Conservation (phyloP, 768 basidiomycete genomes). For the Rhizopogon rudus region DNA sequence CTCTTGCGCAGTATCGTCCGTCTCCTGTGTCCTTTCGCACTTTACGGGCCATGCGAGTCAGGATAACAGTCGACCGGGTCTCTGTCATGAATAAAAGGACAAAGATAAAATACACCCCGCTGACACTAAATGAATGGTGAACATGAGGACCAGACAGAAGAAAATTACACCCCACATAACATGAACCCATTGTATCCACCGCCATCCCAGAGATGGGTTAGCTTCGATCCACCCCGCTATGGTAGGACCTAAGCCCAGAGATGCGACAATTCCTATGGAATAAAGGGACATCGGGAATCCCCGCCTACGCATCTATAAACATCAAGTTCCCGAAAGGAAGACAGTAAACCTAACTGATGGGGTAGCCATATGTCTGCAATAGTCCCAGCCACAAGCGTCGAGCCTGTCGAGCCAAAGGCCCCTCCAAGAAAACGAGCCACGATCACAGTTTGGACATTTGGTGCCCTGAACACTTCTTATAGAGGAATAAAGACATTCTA, state of each 20-base stretch:
- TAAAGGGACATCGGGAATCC: constrained; percentile 79
- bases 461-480: constrained; percentile 20
- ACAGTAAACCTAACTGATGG: constrained; percentile 40
- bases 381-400: constrained; percentile 73
- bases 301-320: constrained; percentile 39
- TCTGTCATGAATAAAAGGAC: constrained; percentile 61
- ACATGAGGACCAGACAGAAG: neutral
- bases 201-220: constrained; percentile 55
- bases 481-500: neutral
- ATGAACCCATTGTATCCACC: constrained; percentile 84
- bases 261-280: constrained; percentile 52
- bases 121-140: constrained; percentile 34
- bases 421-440: constrained; percentile 63
- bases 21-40: constrained; percentile 65
- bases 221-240: constrained; percentile 65
- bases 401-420: constrained; percentile 62
- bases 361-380: constrained; percentile 66
- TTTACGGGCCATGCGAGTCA: constrained; percentile 58
- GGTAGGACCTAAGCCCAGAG: constrained; percentile 60
- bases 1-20: constrained; percentile 51
- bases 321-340: neutral
- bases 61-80: constrained; percentile 67
- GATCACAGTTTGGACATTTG: constrained; percentile 58
- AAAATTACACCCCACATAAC: constrained; percentile 41
- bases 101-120: constrained; percentile 43